phyloP scores from a whole-genome alignment of 257 asterid genomes.

The Fraxinus anomala region DNA sequence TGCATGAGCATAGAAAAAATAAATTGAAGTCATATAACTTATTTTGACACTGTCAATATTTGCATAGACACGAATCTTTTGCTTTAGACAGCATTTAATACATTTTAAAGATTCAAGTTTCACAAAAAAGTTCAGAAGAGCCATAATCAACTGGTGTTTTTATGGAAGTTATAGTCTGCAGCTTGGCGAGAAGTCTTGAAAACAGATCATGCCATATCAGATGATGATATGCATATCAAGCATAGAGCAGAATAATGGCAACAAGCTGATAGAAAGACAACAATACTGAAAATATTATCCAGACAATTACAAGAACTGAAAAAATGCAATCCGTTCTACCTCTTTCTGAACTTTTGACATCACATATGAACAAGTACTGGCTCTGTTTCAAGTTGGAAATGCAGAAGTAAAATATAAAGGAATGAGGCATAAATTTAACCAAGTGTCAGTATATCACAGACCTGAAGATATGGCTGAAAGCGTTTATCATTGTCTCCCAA shows the following conservation, averaged over 20 bases:
- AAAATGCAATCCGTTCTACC: not conserved
- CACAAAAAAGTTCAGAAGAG: not conserved
- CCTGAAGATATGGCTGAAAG: slow-evolving; percentile 75
- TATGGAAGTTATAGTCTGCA: not conserved
- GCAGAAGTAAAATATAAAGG: not conserved
- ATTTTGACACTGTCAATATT: not conserved
- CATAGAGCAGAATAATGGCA: not conserved
- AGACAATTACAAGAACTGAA: not conserved
- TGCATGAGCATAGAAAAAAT: slow-evolving; percentile 17
- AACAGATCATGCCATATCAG: not conserved
- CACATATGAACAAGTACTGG: not conserved
- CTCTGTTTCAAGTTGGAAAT: not conserved
- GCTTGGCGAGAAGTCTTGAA: not conserved
- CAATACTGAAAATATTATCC: not conserved
- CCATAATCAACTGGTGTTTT: slow-evolving; percentile 5
- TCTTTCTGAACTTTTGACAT: not conserved
- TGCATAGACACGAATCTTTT: not conserved
- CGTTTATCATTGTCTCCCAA: slow-evolving; percentile 51
- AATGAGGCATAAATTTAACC: slow-evolving; percentile 1
- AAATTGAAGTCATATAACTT: slow-evolving; percentile 11
- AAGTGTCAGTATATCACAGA: slow-evolving; percentile 30
- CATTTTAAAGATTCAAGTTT: slow-evolving; percentile 2
- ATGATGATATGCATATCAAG: not conserved
- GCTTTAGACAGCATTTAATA: slow-evolving; percentile 9
- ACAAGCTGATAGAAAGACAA: not conserved